Base-by-base conservation (phyloP, 1,284 basidiomycete species). In the Cryptococcus sp. region DNA sequence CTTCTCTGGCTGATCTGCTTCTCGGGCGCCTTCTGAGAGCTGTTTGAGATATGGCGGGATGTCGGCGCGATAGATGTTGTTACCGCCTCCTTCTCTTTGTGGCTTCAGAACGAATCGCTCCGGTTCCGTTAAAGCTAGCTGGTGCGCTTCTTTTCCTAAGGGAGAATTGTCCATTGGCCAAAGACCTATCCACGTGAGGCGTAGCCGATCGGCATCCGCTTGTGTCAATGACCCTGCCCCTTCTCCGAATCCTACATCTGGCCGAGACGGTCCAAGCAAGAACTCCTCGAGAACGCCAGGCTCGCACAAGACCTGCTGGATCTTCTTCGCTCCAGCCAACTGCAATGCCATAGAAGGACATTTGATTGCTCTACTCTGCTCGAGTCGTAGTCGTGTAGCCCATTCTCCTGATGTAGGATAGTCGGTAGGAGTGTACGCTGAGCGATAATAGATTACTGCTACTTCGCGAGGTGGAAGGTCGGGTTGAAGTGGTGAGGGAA, bases 11-110 rank as follows among this genome's bases (percentile, higher is more conserved):
- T 67, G 66, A 1, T 68, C 68, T 2, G 57, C 47, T 22, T 47
- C 43, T 10, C 23, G 13, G n/a, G 57, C 54, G 25, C 85, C 82
- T 70, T 88, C 85, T 47, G 81, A 78, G 0, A 96, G 81, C 1
- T 74, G 69, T 6, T 86, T 83, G 3, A 97, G 81, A 76, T 93
- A 93, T 0, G 81, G 66, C 0, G 89, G 90, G 54, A 98, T 97
- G 51, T 89, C 86, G 4, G 80, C 78, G 54, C 90, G 88, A 80
- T 98, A 99, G 23, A 98, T 85, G 71, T 99, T 99, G 76, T 99
- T 96, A 3, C 95, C 95, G 0, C 96, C 95, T 5, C 96, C 95
- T 81, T 99, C 92, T 19, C 94, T 85, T 77, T 98, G 94, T 0
- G 95, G 95, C 76, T 99, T 98, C 50, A 98, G 83, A 3, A 98